Percentiles rank a stretch among this genome's conserved stretches.
Conservation (phyloP, 2,329 filamentous ascomycete species). For the Hypoxylon sp. region DNA sequence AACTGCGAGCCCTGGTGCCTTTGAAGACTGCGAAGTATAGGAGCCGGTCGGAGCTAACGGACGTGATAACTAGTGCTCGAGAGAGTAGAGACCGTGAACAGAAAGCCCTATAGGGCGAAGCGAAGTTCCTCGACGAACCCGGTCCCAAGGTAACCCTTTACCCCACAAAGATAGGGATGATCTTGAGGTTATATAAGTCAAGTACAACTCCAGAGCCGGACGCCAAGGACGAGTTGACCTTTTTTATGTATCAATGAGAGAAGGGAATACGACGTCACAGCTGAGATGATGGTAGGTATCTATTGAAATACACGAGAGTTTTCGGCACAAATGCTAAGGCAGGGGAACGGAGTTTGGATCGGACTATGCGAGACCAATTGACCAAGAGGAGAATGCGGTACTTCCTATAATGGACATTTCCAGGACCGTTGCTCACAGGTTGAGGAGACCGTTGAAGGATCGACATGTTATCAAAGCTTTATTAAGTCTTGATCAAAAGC, state of each 20-base stretch:
- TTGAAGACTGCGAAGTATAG: constrained; percentile 2
- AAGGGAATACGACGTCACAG: constrained; percentile 33
- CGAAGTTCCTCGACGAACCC: constrained; percentile 33
- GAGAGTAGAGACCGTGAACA: constrained; percentile 13
- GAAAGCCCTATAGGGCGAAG: constrained; percentile 31
- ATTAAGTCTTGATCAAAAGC: constrained; percentile 35
- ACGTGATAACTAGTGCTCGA: constrained; percentile 5
- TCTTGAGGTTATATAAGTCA: constrained; percentile 36
- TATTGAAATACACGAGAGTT: constrained; percentile 22
- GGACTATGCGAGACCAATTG: constrained; percentile 39
- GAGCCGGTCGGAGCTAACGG: neutral
- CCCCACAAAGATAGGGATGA: constrained; percentile 27
- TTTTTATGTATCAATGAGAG: constrained; percentile 33
- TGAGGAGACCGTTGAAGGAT: constrained; percentile 39
- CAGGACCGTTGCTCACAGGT: constrained; percentile 20
- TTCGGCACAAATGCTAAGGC: constrained; percentile 30
- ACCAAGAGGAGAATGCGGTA: constrained; percentile 40
- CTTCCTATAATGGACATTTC: constrained; percentile 26
- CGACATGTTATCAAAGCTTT: constrained; percentile 40
- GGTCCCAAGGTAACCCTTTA: constrained; percentile 34
- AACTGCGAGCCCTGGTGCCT: constrained; percentile 1
- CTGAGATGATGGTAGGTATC: constrained; percentile 21
- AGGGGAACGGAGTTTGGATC: constrained; percentile 19
- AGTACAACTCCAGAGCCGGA: constrained; percentile 16
- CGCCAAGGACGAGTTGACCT: constrained; percentile 26